phyloP scores from a whole-genome alignment of 768 basidiomycete genomes.

The Sarcomyxa edulis region DNA sequence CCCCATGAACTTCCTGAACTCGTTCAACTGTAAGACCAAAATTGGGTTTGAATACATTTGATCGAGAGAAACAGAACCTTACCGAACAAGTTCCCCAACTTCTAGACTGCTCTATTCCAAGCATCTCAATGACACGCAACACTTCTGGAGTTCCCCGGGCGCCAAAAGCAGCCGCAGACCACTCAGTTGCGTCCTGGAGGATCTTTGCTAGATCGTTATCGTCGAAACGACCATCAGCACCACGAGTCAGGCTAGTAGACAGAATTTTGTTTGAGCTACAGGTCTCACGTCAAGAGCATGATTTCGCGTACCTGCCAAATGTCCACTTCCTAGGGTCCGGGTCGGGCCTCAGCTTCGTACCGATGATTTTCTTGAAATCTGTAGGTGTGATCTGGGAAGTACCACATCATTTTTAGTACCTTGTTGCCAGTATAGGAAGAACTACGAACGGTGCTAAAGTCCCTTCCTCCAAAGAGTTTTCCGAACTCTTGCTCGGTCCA shows the following conservation, averaged over 20 bases:
- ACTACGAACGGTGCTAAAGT: conserved; percentile 31
- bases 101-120: conserved; percentile 63
- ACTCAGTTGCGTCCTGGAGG: conserved; percentile 56
- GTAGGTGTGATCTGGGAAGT: conserved; percentile 24
- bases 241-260: conserved; percentile 47
- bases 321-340: conserved; percentile 44
- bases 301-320: conserved; percentile 47
- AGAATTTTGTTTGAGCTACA: too few species aligned
- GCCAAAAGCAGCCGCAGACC: conserved; percentile 55
- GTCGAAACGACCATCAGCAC: conserved; percentile 47
- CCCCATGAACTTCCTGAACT: conserved; percentile 68
- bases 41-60: conserved; percentile 2
- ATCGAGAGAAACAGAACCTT: conserved; percentile 16
- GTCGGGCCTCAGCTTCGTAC: conserved; percentile 24
- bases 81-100: conserved; percentile 72
- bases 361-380: conserved; percentile 33
- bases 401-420: neutral
- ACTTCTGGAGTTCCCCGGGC: conserved; percentile 67
- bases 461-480: conserved; percentile 32
- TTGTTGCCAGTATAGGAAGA: neutral
- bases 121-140: conserved; percentile 61
- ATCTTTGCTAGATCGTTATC: conserved; percentile 61
- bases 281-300: too few species aligned
- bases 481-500: conserved; percentile 51
- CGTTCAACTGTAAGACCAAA: conserved; percentile 45